A percentile compares a stretch with the other conserved stretches of the same genome.
Evolutionary conservation across 345 rosid species (phyloP).

Genomic region (Barbarea vulgaris): DNA sequence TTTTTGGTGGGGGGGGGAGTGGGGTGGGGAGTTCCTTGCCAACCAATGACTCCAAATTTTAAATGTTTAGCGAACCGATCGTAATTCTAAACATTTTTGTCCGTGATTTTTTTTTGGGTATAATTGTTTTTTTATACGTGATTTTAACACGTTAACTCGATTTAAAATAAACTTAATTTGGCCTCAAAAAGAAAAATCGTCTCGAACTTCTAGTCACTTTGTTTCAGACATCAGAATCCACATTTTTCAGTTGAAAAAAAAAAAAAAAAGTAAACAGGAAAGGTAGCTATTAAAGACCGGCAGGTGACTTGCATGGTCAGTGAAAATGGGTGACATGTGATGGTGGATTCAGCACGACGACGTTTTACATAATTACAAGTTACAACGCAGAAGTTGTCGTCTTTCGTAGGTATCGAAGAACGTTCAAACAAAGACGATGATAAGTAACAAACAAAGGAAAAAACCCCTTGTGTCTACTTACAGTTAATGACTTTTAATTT

Average conservation of each 20-base stretch:
- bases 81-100: background rate
- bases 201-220: background rate
- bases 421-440: constrained; percentile 20
- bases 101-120: background rate
- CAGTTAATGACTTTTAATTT: background rate
- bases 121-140: background rate
- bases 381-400: constrained; percentile 20
- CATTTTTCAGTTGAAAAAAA: no score
- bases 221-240: constrained; percentile 1
- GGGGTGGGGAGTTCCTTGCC: no score
- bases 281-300: background rate
- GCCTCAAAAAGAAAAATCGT: background rate
- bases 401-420: constrained; percentile 25
- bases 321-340: constrained; percentile 26
- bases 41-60: no score
- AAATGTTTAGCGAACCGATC: no score
- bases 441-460: constrained; percentile 25
- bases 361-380: background rate
- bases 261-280: background rate
- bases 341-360: constrained; percentile 15
- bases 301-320: constrained; percentile 3
- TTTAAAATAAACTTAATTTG: background rate
- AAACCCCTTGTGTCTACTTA: background rate
- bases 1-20: no score
- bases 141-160: background rate